These are phyloP conservation scores for Neocatenulostroma microsporum DNA, from an alignment of 2,329 filamentous ascomycete species.

Conservation along the genomic window DNA sequence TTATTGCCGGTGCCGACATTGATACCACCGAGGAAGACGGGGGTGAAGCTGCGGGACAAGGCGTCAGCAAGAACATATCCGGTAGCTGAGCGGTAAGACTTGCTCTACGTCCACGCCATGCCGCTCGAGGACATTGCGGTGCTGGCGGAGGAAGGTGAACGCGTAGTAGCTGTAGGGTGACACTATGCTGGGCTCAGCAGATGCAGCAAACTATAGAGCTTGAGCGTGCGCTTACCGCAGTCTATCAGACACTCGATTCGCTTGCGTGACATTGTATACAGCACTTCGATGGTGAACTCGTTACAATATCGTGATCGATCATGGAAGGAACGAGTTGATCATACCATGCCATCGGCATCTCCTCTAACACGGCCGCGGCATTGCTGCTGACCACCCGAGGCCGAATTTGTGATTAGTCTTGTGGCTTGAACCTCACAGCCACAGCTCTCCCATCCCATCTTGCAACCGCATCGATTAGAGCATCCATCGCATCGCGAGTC, in stretches of 20 bases:
- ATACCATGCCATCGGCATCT: too few species aligned
- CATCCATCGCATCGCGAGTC: too few species aligned
- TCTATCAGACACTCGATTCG: slow-evolving; percentile 1
- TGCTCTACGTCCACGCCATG: slow-evolving; percentile 1
- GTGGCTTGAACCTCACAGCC: too few species aligned
- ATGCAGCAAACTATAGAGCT: neutral
- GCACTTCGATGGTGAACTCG: too few species aligned
- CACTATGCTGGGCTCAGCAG: neutral
- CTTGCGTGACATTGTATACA: slow-evolving; percentile 3
- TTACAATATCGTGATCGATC: too few species aligned
- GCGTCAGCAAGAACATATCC: neutral
- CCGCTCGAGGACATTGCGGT: neutral
- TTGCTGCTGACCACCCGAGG: too few species aligned
- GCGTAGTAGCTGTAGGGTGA: slow-evolving; percentile 4
- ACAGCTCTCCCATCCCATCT: too few species aligned
- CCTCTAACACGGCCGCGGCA: too few species aligned
- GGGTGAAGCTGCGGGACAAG: slow-evolving; percentile 1
- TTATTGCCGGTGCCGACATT: slow-evolving; percentile 3
- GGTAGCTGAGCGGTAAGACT: neutral
- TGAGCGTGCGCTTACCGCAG: slow-evolving; percentile 1
- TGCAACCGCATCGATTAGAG: too few species aligned
- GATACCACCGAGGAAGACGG: slow-evolving; percentile 4
- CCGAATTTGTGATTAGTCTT: too few species aligned
- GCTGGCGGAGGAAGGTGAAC: slow-evolving; percentile 1
- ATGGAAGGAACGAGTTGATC: too few species aligned